Conservation (phyloP, 768 basidiomycete genomes). For the Omphalotus guepiniiformis region DNA sequence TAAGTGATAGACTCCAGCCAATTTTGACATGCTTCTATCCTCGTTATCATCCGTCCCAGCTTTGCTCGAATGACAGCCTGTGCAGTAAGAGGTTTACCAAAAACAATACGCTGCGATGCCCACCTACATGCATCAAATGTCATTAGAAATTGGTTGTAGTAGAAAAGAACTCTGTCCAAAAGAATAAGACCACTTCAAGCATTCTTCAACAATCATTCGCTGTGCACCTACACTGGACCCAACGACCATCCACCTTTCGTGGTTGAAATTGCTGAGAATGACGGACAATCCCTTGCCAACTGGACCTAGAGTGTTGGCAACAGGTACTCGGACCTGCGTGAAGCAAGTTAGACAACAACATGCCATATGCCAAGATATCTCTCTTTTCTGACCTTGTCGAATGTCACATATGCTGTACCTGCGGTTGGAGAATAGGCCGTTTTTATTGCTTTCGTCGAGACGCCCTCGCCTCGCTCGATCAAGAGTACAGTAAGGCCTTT, state of each 20-base stretch:
- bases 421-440: slow-evolving; percentile 90
- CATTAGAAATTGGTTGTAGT: slow-evolving; percentile 6
- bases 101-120: slow-evolving; percentile 85
- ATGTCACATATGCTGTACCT: slow-evolving; percentile 84
- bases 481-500: slow-evolving; percentile 74
- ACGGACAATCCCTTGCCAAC: slow-evolving; percentile 81
- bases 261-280: slow-evolving; percentile 84
- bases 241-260: slow-evolving; percentile 87
- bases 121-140: slow-evolving; percentile 45
- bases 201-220: slow-evolving; percentile 83
- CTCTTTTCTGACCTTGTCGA: slow-evolving; percentile 54
- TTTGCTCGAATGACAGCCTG: slow-evolving; percentile 89
- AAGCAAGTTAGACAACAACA: slow-evolving; percentile 7
- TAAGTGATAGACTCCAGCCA: slow-evolving; percentile 90
- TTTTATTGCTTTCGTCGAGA: slow-evolving; percentile 87
- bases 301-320: slow-evolving; percentile 83
- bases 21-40: slow-evolving; percentile 79
- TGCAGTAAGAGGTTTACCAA: slow-evolving; percentile 78
- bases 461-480: slow-evolving; percentile 63
- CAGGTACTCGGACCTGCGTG: slow-evolving; percentile 79
- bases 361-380: neutral
- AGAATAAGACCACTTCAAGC: slow-evolving; percentile 59
- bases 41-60: slow-evolving; percentile 85
- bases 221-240: slow-evolving; percentile 70
- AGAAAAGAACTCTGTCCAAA: too few relatives aligned